Conservation (phyloP, 2,329 filamentous ascomycete genomes). For the Trichoderma oligosporum region DNA sequence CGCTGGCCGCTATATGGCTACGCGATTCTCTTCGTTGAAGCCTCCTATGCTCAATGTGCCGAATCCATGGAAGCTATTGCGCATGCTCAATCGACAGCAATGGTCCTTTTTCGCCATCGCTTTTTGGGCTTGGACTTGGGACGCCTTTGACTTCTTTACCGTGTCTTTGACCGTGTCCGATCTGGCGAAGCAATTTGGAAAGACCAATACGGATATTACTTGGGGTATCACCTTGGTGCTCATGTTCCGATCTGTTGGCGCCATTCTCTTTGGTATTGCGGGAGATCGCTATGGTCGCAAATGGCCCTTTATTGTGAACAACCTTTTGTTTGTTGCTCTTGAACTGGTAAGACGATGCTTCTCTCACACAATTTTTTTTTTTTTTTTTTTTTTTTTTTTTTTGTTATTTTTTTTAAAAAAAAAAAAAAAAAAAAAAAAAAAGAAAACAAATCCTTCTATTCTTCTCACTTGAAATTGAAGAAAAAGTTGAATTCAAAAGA, state of each 20-base stretch:
- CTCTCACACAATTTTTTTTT: too few relatives aligned
- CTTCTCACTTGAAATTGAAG: too few relatives aligned
- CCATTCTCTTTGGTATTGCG: conserved; percentile 52
- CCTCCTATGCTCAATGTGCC: conserved; percentile 53
- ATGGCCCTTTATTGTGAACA: conserved; percentile 75
- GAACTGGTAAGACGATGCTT: conserved; percentile 66
- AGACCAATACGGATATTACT: conserved; percentile 55
- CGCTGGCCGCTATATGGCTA: conserved; percentile 43
- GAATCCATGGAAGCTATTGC: conserved; percentile 50
- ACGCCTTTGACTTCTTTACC: conserved; percentile 65
- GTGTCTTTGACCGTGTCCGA: conserved; percentile 57
- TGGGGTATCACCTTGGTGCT: conserved; percentile 63
- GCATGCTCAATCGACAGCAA: conserved; percentile 47
- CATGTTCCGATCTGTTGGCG: conserved; percentile 57
- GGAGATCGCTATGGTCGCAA: conserved; percentile 56
- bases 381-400: background rate
- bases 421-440: too few relatives aligned
- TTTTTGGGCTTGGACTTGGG: conserved; percentile 57
- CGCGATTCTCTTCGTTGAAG: conserved; percentile 54
- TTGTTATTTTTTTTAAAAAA: background rate
- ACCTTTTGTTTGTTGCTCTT: conserved; percentile 66
- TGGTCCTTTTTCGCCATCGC: conserved; percentile 55
- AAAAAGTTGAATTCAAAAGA: too few relatives aligned
- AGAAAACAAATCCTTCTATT: too few relatives aligned
- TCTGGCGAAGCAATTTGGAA: conserved; percentile 50